These are phyloP conservation scores for Rhytidiadelphus loreus DNA, from an alignment of 225 moss, liverwort and hornwort genomes.

Conservation along the genomic window DNA sequence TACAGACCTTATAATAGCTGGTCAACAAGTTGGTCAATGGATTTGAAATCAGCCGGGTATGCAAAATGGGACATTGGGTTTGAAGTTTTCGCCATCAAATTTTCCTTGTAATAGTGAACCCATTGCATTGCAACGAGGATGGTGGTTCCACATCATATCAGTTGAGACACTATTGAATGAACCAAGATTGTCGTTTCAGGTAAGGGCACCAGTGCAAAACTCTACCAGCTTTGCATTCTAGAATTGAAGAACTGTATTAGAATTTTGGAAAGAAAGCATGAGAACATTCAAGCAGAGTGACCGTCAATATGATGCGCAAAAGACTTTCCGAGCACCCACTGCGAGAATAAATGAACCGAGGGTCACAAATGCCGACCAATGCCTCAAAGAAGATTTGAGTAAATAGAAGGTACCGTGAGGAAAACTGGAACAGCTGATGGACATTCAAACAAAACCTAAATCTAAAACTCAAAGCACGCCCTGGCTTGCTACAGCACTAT, in stretches of 20 bases:
- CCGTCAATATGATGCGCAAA: neutral
- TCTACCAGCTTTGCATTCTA: neutral
- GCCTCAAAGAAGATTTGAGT: neutral
- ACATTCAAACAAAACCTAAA: neutral
- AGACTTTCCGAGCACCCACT: neutral
- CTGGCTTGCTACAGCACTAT: neutral
- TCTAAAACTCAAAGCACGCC: conserved; percentile 9
- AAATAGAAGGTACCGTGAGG: neutral
- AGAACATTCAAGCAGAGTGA: neutral
- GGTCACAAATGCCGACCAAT: neutral
- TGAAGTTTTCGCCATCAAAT: neutral
- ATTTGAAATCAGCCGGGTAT: neutral
- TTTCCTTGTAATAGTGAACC: neutral
- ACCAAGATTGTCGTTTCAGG: neutral
- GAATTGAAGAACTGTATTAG: neutral
- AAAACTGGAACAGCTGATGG: neutral
- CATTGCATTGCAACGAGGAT: neutral
- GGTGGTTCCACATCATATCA: neutral
- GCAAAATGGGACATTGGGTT: neutral
- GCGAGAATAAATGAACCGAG: neutral
- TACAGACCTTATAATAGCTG: neutral
- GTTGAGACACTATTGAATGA: too few species aligned
- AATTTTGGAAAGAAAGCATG: neutral
- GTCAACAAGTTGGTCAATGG: neutral
- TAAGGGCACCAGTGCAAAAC: neutral